phyloP scores from a whole-genome alignment of 148 eudicot species.

The Polygonum aviculare region DNA sequence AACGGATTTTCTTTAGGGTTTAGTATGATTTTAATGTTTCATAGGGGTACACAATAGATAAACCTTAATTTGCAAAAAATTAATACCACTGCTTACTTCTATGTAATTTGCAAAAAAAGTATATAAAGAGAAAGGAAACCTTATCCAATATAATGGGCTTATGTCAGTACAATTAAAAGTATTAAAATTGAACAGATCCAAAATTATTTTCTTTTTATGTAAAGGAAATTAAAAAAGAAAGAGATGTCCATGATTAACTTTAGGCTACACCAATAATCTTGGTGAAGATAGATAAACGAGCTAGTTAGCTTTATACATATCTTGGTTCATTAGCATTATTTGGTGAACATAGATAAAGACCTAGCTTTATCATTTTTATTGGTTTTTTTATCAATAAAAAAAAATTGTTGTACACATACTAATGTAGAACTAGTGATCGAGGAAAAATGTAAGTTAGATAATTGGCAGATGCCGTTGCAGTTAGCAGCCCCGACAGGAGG shows the following conservation, averaged over 20 bases:
- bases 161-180: not conserved
- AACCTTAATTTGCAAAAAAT: too few relatives aligned
- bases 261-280: not conserved
- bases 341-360: not conserved
- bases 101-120: not conserved
- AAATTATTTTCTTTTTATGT: not conserved
- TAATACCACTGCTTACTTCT: too few relatives aligned
- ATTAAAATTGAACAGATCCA: not conserved
- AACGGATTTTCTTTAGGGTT: too few relatives aligned
- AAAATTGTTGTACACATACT: not conserved
- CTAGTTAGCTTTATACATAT: not conserved
- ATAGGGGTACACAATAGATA: too few relatives aligned
- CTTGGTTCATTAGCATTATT: not conserved
- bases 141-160: not conserved
- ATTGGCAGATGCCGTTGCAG: not conserved
- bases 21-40: too few relatives aligned
- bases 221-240: not conserved
- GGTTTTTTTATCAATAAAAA: not conserved
- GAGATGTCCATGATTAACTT: constrained; percentile 5
- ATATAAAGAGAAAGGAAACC: not conserved
- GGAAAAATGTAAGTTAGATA: not conserved
- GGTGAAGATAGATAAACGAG: not conserved
- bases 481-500: constrained; percentile 4
- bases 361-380: not conserved
- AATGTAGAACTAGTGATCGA: not conserved